Evolutionary conservation across 1,139 yeast species (phyloP).

Genomic region (Taphrina confusa): DNA sequence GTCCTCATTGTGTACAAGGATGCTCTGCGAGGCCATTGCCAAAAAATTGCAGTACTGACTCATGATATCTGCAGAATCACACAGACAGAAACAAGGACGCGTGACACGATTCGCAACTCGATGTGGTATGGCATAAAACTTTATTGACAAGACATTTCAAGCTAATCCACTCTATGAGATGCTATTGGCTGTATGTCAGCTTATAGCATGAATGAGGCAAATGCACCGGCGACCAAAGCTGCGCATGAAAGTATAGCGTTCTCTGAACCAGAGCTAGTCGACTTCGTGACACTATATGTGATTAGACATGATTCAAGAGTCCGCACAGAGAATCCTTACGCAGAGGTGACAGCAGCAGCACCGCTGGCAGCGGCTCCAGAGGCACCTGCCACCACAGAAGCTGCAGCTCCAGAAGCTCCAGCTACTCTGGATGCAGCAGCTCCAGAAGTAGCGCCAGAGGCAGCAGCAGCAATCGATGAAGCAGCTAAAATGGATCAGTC

Average conservation of each 20-base stretch:
- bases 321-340: background rate
- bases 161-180: too few species aligned
- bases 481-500: slow-evolving; percentile 12
- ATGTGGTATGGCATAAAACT: too few species aligned
- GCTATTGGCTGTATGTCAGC: too few species aligned
- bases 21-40: too few species aligned
- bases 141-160: too few species aligned
- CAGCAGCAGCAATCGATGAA: slow-evolving; percentile 2
- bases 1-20: too few species aligned
- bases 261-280: slow-evolving; percentile 5
- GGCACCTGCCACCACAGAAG: too few species aligned
- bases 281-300: background rate
- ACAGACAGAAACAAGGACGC: too few species aligned
- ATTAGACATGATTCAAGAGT: background rate
- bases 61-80: too few species aligned
- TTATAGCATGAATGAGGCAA: background rate
- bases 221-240: background rate
- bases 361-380: slow-evolving; percentile 22
- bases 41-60: too few species aligned
- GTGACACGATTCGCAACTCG: too few species aligned
- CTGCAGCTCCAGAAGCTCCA: slow-evolving; percentile 9
- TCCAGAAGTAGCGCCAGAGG: slow-evolving; percentile 10
- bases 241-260: background rate
- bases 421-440: slow-evolving; percentile 26
- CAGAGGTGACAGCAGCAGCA: slow-evolving; percentile 15